These are phyloP conservation scores for Russula vinacea DNA, from an alignment of 768 basidiomycete species.

Conservation along the genomic window DNA sequence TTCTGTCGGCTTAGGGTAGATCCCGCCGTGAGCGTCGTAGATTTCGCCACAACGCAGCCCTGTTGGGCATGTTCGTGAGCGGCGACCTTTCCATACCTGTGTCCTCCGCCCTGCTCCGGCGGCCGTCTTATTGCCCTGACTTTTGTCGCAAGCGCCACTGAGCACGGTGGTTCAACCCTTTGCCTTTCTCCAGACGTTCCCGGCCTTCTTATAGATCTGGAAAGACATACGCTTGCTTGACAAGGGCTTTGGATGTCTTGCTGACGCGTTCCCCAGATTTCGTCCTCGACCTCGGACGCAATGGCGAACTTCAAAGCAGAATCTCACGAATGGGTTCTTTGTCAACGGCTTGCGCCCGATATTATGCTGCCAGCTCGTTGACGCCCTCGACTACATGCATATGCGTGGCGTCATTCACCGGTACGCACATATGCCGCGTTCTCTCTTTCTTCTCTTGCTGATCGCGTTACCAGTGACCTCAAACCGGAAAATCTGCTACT, in stretches of 20 bases:
- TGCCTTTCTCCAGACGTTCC: conserved; percentile 9
- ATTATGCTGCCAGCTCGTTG: conserved; percentile 91
- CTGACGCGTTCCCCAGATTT: conserved; percentile 51
- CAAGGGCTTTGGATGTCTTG: not conserved
- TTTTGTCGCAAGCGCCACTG: not conserved
- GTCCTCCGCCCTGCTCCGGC: conserved; percentile 2
- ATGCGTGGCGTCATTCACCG: conserved; percentile 86
- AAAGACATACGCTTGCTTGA: not conserved
- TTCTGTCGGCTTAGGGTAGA: not conserved
- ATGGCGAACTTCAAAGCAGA: conserved; percentile 74
- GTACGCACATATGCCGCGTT: conserved; percentile 35
- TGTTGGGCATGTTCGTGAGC: not conserved
- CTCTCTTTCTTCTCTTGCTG: conserved; percentile 10
- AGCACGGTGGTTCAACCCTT: conserved; percentile 7
- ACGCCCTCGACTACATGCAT: conserved; percentile 90
- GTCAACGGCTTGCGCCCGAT: conserved; percentile 67
- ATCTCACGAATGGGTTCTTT: conserved; percentile 83
- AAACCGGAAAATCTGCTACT: conserved; percentile 89
- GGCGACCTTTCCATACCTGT: not conserved
- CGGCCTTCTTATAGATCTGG: conserved; percentile 7
- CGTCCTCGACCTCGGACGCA: conserved; percentile 69
- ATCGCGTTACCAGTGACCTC: conserved; percentile 50
- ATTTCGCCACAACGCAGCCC: not conserved
- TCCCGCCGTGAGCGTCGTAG: not conserved
- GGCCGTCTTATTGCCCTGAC: conserved; percentile 14